A percentile compares a stretch with the other conserved stretches of the same genome.
Conservation (phyloP, 2,329 filamentous ascomycete species). For the Acrocalymma vagum region DNA sequence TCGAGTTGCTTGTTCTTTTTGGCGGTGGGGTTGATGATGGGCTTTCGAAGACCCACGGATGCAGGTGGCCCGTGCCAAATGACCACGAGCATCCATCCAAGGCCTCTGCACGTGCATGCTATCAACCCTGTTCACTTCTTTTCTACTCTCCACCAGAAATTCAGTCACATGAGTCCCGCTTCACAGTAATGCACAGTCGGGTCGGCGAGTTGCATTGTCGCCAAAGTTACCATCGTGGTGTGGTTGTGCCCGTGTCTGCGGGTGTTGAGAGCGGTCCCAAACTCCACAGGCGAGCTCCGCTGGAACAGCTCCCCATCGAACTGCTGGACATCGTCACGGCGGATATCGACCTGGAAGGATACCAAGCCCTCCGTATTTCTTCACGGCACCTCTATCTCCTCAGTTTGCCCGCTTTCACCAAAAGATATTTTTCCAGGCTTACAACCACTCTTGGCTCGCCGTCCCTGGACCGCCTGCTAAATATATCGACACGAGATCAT, state of each 20-base stretch:
- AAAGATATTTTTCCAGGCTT: slow-evolving; percentile 28
- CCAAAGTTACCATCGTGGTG: too few species aligned
- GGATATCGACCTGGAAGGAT: slow-evolving; percentile 22
- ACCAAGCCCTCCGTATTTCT: slow-evolving; percentile 30
- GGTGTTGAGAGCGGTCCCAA: background rate
- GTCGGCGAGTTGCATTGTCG: too few species aligned
- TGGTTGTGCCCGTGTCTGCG: too few species aligned
- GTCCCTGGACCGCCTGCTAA: slow-evolving; percentile 30
- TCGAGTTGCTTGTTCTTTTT: background rate
- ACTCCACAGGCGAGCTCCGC: slow-evolving; percentile 27
- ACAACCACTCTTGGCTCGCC: slow-evolving; percentile 31
- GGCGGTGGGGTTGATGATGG: slow-evolving; percentile 18
- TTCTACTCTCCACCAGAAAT: too few species aligned
- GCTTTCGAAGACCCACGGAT: too few species aligned
- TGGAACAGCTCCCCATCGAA: slow-evolving; percentile 40
- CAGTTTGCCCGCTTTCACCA: slow-evolving; percentile 29
- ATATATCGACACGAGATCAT: slow-evolving; percentile 22
- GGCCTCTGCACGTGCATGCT: too few species aligned
- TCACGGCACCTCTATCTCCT: slow-evolving; percentile 31
- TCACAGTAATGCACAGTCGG: too few species aligned
- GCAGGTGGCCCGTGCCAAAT: too few species aligned
- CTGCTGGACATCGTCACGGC: slow-evolving; percentile 33
- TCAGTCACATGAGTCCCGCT: too few species aligned
- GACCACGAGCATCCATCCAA: too few species aligned
- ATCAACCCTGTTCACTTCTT: too few species aligned